A percentile compares a stretch with the other conserved stretches of the same genome.
Conservation (phyloP, 306 rosid species). For the Ceratonia siliqua region DNA sequence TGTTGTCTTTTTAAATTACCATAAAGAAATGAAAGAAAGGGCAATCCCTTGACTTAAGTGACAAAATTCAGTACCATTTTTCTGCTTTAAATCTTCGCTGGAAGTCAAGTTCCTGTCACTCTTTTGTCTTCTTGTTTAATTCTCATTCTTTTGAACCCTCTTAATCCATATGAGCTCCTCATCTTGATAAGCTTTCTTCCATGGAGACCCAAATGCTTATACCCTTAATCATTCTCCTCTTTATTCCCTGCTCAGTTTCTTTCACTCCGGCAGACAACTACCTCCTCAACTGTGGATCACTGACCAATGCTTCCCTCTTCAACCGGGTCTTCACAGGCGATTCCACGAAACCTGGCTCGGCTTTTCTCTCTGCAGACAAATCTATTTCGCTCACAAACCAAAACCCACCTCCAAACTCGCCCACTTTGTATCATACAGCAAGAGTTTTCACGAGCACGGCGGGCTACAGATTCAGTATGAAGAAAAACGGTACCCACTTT, state of each 20-base stretch:
- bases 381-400: constrained; percentile 56
- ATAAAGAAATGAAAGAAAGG: constrained; percentile 17
- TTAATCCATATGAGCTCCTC: constrained; percentile 3
- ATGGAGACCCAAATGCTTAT: constrained; percentile 48
- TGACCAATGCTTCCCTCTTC: constrained; percentile 54
- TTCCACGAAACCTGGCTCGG: constrained; percentile 47
- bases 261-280: constrained; percentile 73
- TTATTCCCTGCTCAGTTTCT: constrained; percentile 45
- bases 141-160: neutral
- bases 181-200: constrained; percentile 32
- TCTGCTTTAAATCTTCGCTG: constrained; percentile 26
- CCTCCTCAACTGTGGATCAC: constrained; percentile 83
- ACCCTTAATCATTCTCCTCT: constrained; percentile 32
- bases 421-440: constrained; percentile 64
- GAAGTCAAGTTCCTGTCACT: constrained; percentile 26
- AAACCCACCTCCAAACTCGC: constrained; percentile 53
- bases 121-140: constrained; percentile 27
- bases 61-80: constrained; percentile 21
- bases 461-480: constrained; percentile 64
- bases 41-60: constrained; percentile 29
- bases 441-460: constrained; percentile 68
- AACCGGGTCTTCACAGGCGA: constrained; percentile 61
- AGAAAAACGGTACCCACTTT: constrained; percentile 69
- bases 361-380: constrained; percentile 45
- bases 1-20: neutral